Base-by-base conservation (phyloP, 176 grass and related monocot genomes). In the Hordeum marinum region DNA sequence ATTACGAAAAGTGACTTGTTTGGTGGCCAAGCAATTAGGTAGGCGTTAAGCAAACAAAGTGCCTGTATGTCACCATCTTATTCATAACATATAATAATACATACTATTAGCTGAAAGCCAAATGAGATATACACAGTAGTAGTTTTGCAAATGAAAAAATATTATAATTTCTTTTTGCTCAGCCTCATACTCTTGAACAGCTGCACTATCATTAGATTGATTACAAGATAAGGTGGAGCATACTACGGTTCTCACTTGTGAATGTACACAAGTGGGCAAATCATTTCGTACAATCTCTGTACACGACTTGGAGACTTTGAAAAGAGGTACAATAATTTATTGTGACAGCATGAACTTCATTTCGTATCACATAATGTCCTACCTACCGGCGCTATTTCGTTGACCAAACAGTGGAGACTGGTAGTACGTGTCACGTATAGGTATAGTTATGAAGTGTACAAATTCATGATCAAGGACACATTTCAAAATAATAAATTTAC, bases 21-120 rank as follows among this genome's bases (percentile, higher is more conserved):
- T 82, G 81, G 57, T 45, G 80, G 57, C 74, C 36, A 65, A 75
- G 68, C 13, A 32, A 68, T 89, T 80, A 84, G 87, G 82, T 75
- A 65, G 55, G 24, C 81, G 67, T 80, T 88, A 66, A 46, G 81
- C 18, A 40, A 57, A 63, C 10, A 9, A 17, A 35, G 5, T 55
- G 6, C 17, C 42, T 29, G 4, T 23, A 42, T 29, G 65, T 68
- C 71, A 31, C 73, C 15, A 43, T 39, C 50, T 78, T 21, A 29
- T 65, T 52, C 25, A 74, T 13, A 12, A n/a, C 11, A 36, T 75
- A n/a, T 70, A 4, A 32, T 32, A 2, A 36, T 67, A 18, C 9
- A 31, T 9, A 39, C 34, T 68, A n/a, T 68, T 68, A 5, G 5
- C 39, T 39, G 66, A 10, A 10, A 67, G 9, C 9, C 67, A 21